phyloP scores from a whole-genome alignment of 371 early-diverging fungal genomes.

The Rhizomucor miehei region DNA sequence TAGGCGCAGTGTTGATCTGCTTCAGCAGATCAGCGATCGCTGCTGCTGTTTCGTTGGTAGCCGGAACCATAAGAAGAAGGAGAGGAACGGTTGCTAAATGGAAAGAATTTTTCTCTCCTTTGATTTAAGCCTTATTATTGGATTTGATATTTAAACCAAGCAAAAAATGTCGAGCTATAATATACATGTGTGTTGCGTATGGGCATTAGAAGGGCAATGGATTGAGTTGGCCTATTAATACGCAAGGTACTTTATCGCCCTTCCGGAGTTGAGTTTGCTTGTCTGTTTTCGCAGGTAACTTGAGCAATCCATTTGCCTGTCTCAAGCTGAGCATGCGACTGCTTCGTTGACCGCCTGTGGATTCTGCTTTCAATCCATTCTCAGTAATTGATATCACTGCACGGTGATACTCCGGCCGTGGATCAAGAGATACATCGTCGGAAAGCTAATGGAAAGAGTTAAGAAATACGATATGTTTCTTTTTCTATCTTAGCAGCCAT shows the following conservation, averaged over 20 bases:
- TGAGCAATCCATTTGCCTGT: slow-evolving; percentile 77
- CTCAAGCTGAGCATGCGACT: slow-evolving; percentile 79
- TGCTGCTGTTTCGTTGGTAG: slow-evolving; percentile 9
- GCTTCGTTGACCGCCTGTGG: slow-evolving; percentile 76
- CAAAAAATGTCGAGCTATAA: no score
- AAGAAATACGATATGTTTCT: no score
- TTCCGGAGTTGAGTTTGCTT: slow-evolving; percentile 14
- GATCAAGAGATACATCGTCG: slow-evolving; percentile 63
- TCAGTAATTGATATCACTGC: slow-evolving; percentile 39
- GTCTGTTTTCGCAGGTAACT: slow-evolving; percentile 52
- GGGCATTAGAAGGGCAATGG: not conserved
- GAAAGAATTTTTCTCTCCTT: not conserved
- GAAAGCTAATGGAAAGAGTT: slow-evolving; percentile 33
- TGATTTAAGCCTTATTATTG: not conserved
- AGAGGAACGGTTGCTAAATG: not conserved
- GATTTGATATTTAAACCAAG: not conserved
- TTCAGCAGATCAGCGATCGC: slow-evolving; percentile 42
- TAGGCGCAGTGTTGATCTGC: slow-evolving; percentile 57
- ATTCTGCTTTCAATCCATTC: slow-evolving; percentile 50
- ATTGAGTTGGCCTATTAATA: slow-evolving; percentile 28
- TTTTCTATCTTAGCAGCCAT: no score
- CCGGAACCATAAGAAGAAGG: not conserved
- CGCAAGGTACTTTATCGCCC: slow-evolving; percentile 27
- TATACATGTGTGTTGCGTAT: no score
- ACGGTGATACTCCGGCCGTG: slow-evolving; percentile 86